phyloP scores from a whole-genome alignment of 2,329 filamentous ascomycete species.

The Nannizzia gypsea region DNA sequence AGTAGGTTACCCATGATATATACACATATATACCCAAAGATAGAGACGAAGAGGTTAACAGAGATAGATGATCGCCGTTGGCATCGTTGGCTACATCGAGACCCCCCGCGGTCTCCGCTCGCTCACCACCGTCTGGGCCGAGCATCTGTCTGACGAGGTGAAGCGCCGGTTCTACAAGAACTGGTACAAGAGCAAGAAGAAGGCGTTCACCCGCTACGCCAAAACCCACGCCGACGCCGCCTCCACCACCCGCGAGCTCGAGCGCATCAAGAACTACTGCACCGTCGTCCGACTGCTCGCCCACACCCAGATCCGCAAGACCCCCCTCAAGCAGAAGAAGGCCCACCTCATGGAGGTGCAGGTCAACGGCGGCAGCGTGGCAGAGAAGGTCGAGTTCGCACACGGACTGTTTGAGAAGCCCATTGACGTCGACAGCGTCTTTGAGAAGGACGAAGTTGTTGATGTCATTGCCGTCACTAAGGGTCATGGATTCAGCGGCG shows the following conservation, averaged over 20 bases:
- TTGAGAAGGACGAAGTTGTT: constrained; percentile 99
- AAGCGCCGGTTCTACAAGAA: constrained; percentile 99
- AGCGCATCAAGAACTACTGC: constrained; percentile 99
- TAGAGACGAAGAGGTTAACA: constrained; percentile 5
- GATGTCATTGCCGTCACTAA: constrained; percentile 99
- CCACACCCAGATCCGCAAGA: constrained; percentile 99
- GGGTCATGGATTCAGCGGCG: constrained; percentile 97
- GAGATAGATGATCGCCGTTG: constrained; percentile 92
- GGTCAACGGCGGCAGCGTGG: constrained; percentile 91
- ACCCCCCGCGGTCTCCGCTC: constrained; percentile 98
- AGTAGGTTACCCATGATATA: constrained; percentile 47
- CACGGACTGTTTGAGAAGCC: constrained; percentile 98
- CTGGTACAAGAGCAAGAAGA: constrained; percentile 99
- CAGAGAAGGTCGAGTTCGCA: constrained; percentile 95
- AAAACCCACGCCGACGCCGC: constrained; percentile 98
- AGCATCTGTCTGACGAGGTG: constrained; percentile 96
- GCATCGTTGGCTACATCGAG: constrained; percentile 99
- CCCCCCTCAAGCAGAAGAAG: constrained; percentile 99
- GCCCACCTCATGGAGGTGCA: constrained; percentile 99
- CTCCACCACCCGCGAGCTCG: constrained; percentile 90
- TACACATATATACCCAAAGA: not conserved
- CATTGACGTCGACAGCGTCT: constrained; percentile 82
- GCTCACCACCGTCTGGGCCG: constrained; percentile 98
- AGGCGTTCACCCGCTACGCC: constrained; percentile 99
- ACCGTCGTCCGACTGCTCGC: constrained; percentile 97